These are phyloP conservation scores for Zarea fungicola DNA, from an alignment of 2,329 filamentous ascomycete species.

Conservation along the genomic window DNA sequence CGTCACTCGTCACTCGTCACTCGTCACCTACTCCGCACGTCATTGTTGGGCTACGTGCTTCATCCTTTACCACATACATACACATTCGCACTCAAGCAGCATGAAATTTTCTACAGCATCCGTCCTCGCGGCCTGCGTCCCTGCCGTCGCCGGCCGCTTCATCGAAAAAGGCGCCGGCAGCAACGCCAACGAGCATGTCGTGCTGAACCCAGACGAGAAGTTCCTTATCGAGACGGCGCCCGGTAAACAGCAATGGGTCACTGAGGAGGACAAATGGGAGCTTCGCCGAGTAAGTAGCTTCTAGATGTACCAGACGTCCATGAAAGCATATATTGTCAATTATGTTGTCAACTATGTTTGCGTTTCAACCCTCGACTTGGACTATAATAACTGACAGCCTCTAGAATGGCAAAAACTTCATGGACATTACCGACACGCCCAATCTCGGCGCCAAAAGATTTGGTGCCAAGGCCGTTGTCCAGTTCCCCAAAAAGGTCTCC, in stretches of 20 bases:
- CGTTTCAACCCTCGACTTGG: no score
- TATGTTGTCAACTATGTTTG: no score
- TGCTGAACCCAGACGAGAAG: constrained; percentile 35
- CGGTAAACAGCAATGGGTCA: constrained; percentile 79
- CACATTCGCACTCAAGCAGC: neutral
- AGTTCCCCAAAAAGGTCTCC: constrained; percentile 63
- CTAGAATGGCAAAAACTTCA: constrained; percentile 75
- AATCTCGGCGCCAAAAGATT: constrained; percentile 47
- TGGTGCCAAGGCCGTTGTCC: constrained; percentile 29
- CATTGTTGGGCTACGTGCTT: no score
- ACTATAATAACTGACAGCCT: no score
- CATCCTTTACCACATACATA: neutral
- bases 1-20: no score
- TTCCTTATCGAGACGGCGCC: constrained; percentile 82
- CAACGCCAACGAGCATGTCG: constrained; percentile 35
- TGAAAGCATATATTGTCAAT: neutral
- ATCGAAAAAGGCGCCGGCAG: constrained; percentile 37
- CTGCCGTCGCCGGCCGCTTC: constrained; percentile 51
- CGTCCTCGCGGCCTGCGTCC: constrained; percentile 50
- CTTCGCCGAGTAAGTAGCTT: constrained; percentile 63
- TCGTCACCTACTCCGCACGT: no score
- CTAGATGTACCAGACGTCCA: neutral
- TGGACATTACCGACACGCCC: constrained; percentile 80
- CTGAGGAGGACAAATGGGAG: constrained; percentile 93
- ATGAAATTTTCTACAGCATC: constrained; percentile 53